Conservation (phyloP, 495 filamentous ascomycete genomes). For the Hypoxylon cercidicola region DNA sequence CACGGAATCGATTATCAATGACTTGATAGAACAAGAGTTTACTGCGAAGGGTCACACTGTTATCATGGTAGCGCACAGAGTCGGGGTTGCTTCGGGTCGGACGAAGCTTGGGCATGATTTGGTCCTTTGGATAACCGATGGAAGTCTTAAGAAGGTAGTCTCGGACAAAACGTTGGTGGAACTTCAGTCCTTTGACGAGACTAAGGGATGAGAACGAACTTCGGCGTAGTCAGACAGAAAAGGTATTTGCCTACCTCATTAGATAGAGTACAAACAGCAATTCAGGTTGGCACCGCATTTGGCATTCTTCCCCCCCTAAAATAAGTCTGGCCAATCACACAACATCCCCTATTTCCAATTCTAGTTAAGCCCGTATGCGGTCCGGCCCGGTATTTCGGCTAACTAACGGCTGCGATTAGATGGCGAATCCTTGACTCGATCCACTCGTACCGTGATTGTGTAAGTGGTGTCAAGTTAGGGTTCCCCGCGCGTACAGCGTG, state of each 20-base stretch:
- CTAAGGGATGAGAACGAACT: too few species aligned
- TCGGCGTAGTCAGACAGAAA: too few species aligned
- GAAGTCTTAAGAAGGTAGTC: background rate
- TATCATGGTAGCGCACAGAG: constrained; percentile 68
- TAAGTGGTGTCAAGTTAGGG: background rate
- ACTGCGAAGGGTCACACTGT: constrained; percentile 61
- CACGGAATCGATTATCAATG: constrained; percentile 80
- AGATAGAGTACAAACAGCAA: too few species aligned
- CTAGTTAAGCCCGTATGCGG: background rate
- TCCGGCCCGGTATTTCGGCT: constrained; percentile 5
- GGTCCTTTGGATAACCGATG: constrained; percentile 18
- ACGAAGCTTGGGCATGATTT: constrained; percentile 29
- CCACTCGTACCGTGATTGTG: background rate
- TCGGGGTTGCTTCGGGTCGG: constrained; percentile 44
- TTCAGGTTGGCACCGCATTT: too few species aligned
- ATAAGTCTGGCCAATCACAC: background rate
- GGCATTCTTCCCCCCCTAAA: too few species aligned
- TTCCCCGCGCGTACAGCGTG: constrained; percentile 5
- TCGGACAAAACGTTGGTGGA: background rate
- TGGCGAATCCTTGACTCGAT: background rate
- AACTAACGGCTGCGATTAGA: background rate
- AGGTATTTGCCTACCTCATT: too few species aligned
- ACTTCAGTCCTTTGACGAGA: too few species aligned
- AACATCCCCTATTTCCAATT: background rate
- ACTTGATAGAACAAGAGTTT: constrained; percentile 68